A percentile compares a stretch with the other conserved stretches of the same genome.
phyloP scores from a whole-genome alignment of 257 asterid genomes.

The Mitragyna speciosa region DNA sequence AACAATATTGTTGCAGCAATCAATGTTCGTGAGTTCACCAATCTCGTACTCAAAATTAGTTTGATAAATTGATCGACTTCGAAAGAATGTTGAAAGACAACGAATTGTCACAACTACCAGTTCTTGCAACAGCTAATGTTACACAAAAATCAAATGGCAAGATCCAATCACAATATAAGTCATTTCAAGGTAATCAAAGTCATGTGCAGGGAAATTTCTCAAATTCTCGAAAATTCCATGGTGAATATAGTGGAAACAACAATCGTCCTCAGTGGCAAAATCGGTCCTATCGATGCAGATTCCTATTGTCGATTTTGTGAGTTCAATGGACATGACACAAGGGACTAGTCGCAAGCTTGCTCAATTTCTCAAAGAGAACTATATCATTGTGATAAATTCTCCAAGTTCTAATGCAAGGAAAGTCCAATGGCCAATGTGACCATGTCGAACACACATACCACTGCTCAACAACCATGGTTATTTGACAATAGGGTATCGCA shows the following conservation, averaged over 20 bases:
- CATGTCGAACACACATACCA: not conserved
- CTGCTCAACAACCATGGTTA: not conserved
- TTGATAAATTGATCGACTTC: not conserved
- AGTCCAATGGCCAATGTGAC: not conserved
- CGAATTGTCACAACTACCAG: too few relatives aligned
- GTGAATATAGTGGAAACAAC: too few relatives aligned
- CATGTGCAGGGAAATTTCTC: too few relatives aligned
- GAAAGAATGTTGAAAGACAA: not conserved
- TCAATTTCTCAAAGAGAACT: not conserved
- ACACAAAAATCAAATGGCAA: not conserved
- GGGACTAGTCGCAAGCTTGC: too few relatives aligned
- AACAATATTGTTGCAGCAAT: not conserved
- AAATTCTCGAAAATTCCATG: too few relatives aligned
- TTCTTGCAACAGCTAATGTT: not conserved
- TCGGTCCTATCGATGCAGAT: too few relatives aligned
- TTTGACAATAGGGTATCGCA: slow-evolving; percentile 3
- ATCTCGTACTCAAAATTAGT: not conserved
- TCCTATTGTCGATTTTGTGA: too few relatives aligned
- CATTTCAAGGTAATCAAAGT: too few relatives aligned
- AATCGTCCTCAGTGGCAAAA: too few relatives aligned
- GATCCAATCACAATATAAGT: too few relatives aligned
- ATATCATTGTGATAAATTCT: not conserved
- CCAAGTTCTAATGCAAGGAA: not conserved
- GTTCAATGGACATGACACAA: too few relatives aligned
- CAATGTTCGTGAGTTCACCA: not conserved